These are phyloP conservation scores for Macrocybe gigantea DNA, from an alignment of 768 basidiomycete genomes.

Conservation along the genomic window DNA sequence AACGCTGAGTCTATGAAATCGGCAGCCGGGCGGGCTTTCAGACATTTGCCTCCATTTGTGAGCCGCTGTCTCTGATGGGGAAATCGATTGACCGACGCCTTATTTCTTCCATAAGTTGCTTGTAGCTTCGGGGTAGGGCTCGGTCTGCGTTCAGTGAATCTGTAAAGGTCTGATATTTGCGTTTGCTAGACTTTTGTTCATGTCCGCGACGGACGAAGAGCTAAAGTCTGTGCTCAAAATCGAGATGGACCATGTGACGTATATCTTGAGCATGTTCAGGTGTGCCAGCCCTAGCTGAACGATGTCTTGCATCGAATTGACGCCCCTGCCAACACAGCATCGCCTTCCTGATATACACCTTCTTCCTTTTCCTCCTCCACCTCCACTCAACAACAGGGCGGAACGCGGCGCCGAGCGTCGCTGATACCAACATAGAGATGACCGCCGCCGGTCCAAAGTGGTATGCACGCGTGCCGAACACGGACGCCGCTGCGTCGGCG, in stretches of 20 bases:
- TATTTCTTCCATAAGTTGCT: slow-evolving; percentile 43
- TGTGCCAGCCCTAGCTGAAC: slow-evolving; percentile 18
- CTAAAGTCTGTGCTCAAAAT: slow-evolving; percentile 59
- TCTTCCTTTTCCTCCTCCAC: slow-evolving; percentile 65
- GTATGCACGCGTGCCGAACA: slow-evolving; percentile 57
- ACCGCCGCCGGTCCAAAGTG: slow-evolving; percentile 39
- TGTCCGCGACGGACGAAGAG: slow-evolving; percentile 94
- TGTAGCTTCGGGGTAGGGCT: slow-evolving; percentile 59
- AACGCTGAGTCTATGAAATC: slow-evolving; percentile 20
- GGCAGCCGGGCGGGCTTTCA: slow-evolving; percentile 56
- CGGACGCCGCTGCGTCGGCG: slow-evolving; percentile 13
- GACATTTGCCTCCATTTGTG: slow-evolving; percentile 87
- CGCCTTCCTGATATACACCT: slow-evolving; percentile 39
- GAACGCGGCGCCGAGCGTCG: slow-evolving; percentile 28
- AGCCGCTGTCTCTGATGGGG: slow-evolving; percentile 23
- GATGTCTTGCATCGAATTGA: background rate
- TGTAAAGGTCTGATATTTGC: background rate
- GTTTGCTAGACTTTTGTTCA: slow-evolving; percentile 66
- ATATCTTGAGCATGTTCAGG: slow-evolving; percentile 82
- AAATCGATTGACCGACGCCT: slow-evolving; percentile 4
- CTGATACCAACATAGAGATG: slow-evolving; percentile 10
- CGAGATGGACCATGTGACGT: slow-evolving; percentile 90
- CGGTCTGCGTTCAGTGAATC: background rate
- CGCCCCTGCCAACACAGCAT: background rate
- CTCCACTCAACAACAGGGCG: slow-evolving; percentile 61